A percentile compares a stretch with the other conserved stretches of the same genome.
Conservation (phyloP, 2,329 filamentous ascomycete genomes). For the Boeremia lycopersici region DNA sequence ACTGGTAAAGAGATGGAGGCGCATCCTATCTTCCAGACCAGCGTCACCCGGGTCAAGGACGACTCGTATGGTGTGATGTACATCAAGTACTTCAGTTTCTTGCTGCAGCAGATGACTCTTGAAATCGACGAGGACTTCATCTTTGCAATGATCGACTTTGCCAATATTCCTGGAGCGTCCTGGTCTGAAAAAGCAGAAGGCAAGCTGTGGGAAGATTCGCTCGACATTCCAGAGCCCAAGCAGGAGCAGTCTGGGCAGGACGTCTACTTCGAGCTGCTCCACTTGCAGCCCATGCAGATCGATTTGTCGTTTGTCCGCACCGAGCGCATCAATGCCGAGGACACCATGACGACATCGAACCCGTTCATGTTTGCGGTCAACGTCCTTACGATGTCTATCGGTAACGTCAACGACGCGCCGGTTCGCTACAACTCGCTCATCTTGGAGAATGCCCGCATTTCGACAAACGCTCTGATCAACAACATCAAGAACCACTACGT, state of each 20-base stretch:
- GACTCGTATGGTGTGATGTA: slow-evolving; percentile 97
- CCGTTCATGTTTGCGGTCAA: slow-evolving; percentile 99
- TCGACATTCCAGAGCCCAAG: slow-evolving; percentile 91
- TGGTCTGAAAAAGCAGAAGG: slow-evolving; percentile 86
- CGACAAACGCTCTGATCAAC: slow-evolving; percentile 78
- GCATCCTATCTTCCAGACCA: slow-evolving; percentile 90
- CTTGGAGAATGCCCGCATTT: slow-evolving; percentile 92
- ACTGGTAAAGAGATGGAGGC: slow-evolving; percentile 95
- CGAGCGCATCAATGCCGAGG: slow-evolving; percentile 93
- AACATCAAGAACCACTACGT: slow-evolving; percentile 95
- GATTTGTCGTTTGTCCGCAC: slow-evolving; percentile 97
- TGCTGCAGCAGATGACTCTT: slow-evolving; percentile 97
- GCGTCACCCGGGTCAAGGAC: slow-evolving; percentile 94
- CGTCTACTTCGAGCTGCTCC: slow-evolving; percentile 96
- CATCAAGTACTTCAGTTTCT: slow-evolving; percentile 94
- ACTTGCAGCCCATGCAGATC: slow-evolving; percentile 97
- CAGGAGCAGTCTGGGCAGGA: slow-evolving; percentile 85
- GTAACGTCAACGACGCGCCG: slow-evolving; percentile 97
- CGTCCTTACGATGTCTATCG: slow-evolving; percentile 98
- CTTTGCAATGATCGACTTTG: slow-evolving; percentile 92
- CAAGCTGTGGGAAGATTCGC: slow-evolving; percentile 82
- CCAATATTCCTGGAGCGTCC: slow-evolving; percentile 86
- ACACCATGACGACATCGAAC: slow-evolving; percentile 85
- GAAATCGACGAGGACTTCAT: slow-evolving; percentile 99
- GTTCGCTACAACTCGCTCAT: slow-evolving; percentile 92